phyloP scores from a whole-genome alignment of 768 basidiomycete species.

The Pisolithus albus region DNA sequence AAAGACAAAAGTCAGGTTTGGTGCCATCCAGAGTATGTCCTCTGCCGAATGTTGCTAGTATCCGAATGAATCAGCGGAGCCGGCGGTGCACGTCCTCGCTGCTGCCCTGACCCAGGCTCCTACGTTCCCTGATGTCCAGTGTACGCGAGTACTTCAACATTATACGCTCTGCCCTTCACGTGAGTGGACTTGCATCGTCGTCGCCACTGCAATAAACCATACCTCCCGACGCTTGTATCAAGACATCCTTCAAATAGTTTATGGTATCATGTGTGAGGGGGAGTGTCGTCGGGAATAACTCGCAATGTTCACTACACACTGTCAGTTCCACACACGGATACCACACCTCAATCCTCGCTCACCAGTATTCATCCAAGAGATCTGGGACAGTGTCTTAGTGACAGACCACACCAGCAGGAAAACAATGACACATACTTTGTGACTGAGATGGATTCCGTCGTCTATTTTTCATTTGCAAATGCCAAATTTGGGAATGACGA shows the following conservation, averaged over 20 bases:
- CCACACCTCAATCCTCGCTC: background rate
- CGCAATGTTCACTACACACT: conserved; percentile 24
- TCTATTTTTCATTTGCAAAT: no score
- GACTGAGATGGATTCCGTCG: conserved; percentile 1
- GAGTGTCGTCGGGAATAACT: conserved; percentile 23
- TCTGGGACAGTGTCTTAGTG: conserved; percentile 12
- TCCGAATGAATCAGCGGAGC: no score
- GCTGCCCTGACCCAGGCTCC: no score
- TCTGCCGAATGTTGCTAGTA: no score
- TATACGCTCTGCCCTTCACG: conserved; percentile 17
- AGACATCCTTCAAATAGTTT: conserved; percentile 13
- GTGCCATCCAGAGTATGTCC: no score
- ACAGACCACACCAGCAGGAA: background rate
- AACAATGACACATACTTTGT: conserved; percentile 17
- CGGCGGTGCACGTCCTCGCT: no score
- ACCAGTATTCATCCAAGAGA: conserved; percentile 25
- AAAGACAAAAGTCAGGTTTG: no score
- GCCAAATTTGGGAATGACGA: no score
- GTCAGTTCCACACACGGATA: background rate
- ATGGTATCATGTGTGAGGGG: conserved; percentile 14
- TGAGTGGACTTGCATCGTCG: background rate
- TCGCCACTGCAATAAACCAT: background rate
- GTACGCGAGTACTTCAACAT: conserved; percentile 28
- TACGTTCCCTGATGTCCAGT: no score
- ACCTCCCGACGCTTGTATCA: conserved; percentile 28